Conservation (phyloP, 2,329 filamentous ascomycete genomes). For the Fusarium kyushuense region DNA sequence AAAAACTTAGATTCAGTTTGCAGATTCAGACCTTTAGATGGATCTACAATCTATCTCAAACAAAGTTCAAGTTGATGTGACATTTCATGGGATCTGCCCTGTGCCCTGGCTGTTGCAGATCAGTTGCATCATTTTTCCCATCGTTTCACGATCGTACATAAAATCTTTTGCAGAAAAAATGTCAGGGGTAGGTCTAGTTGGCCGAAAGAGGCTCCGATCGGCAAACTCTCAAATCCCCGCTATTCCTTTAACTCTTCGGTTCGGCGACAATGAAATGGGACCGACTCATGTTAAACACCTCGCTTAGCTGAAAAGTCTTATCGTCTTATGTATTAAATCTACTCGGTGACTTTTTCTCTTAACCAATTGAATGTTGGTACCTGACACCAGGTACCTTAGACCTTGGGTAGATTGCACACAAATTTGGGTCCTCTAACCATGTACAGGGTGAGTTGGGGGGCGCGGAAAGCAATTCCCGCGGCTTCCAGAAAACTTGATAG, state of each 20-base stretch:
- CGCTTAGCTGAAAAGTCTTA: background rate
- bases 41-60: background rate
- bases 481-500: background rate
- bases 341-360: background rate
- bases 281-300: background rate
- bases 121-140: background rate
- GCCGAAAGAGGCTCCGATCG: background rate
- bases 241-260: background rate
- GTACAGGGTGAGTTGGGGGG: background rate
- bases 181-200: background rate
- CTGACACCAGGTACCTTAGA: accelerated
- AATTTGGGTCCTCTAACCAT: background rate
- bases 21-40: accelerated
- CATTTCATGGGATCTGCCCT: background rate
- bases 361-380: background rate
- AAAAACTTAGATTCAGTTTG: background rate
- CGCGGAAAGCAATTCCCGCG: background rate
- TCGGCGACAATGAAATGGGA: background rate
- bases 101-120: conserved; percentile 2
- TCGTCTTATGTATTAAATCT: background rate
- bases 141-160: background rate
- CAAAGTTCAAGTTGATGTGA: background rate
- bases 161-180: background rate
- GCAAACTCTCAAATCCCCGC: background rate
- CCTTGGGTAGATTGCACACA: accelerated